Base-by-base conservation (phyloP, 208 protist genomes). In the Angomonas desouzai region DNA sequence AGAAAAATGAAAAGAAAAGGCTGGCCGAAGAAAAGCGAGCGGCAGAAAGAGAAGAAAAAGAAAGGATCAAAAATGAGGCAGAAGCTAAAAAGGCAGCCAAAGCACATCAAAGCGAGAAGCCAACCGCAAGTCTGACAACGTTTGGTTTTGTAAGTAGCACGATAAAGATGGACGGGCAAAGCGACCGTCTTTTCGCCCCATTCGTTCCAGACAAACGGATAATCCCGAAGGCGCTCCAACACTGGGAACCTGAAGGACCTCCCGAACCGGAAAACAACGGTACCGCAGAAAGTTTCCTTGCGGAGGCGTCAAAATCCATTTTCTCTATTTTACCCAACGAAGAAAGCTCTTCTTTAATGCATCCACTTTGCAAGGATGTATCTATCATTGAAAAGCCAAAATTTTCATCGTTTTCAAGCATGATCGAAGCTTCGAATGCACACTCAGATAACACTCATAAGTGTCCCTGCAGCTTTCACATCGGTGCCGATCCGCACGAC, bases 141-240 rank as follows among this genome's bases (percentile, higher is more conserved):
- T 93, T 91, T 69, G 87, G 87, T 13, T 93, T 93, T 65, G 64
- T 76, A 30, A 81, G 64, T 55, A 82, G 40, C 36, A 36, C 63
- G 7, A 68, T 69, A 27, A 84, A 75, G 36, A 23, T 58, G 0
- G 30, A n/a, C 13, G 18, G 68, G 25, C 68, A 80, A 34, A 89
- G 71, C 27, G 83, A 82, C 28, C 81, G 62, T 29, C 63, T 94
- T 4, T 92, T 94, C 66, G 74, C 81, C 1, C 20, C 65, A 4
- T 94, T 94, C 75, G 79, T 94, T 29, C 89, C 80, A 23, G 83
- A 94, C 66, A 88, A 84, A 47, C 83, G 89, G 0, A 47, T 91
- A 6, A 81, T 84, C 22, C 89, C 89, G 0, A 22, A 40, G 13
- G 69, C 78, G 7, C 62, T 94, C 36, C 78, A 76, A 33, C 81